A percentile compares a stretch with the other conserved stretches of the same genome.
Evolutionary conservation across 495 filamentous ascomycete genomes (phyloP).

Genomic region (Usnea hakonensis): DNA sequence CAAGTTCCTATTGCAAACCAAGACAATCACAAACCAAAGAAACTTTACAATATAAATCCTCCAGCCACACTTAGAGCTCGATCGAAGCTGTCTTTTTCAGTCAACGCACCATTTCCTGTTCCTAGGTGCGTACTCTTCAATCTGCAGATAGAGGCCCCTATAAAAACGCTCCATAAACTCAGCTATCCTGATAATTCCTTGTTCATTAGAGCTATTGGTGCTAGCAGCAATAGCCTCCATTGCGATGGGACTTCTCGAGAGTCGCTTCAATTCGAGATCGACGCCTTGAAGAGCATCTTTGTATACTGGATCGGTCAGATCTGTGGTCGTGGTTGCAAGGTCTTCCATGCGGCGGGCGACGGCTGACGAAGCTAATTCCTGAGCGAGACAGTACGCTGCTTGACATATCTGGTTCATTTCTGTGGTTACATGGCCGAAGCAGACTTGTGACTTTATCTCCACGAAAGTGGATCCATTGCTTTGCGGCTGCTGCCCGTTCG

Average conservation of each 20-base stretch:
- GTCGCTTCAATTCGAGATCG: constrained; percentile 2
- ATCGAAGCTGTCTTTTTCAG: background rate
- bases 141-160: background rate
- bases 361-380: constrained; percentile 9
- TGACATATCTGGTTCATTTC: constrained; percentile 4
- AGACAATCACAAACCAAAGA: background rate
- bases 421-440: background rate
- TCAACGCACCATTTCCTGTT: background rate
- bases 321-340: background rate
- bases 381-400: constrained; percentile 13
- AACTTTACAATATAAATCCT: background rate
- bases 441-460: background rate
- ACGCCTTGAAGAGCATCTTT: background rate
- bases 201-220: constrained; percentile 8
- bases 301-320: background rate
- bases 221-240: constrained; percentile 9
- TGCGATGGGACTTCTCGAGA: constrained; percentile 8
- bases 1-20: no score
- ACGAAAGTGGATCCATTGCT: background rate
- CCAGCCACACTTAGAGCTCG: background rate
- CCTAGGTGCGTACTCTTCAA: background rate
- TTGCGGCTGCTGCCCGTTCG: background rate
- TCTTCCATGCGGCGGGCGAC: constrained; percentile 9
- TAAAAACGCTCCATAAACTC: background rate
- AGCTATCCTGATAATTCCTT: background rate